Evolutionary conservation across 2,329 filamentous ascomycete species (phyloP).

Genomic region (Meredithiella fracta): DNA sequence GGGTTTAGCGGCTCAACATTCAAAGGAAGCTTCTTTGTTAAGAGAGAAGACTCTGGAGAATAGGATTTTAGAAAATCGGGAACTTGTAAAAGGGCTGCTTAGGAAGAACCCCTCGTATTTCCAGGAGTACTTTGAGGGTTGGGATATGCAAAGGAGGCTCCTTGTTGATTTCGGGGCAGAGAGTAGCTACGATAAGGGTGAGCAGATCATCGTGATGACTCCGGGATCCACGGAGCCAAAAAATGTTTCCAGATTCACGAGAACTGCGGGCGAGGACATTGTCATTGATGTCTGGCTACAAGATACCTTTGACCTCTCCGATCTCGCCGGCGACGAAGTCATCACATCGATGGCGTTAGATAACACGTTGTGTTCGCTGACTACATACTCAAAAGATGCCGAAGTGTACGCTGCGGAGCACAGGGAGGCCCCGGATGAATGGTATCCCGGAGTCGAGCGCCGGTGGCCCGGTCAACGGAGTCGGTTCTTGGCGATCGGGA

Average conservation of each 20-base stretch:
- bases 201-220: constrained; percentile 57
- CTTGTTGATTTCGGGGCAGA: constrained; percentile 82
- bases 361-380: constrained; percentile 51
- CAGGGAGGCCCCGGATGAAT: not conserved
- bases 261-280: not conserved
- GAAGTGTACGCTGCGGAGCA: not conserved
- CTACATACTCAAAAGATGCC: constrained; percentile 58
- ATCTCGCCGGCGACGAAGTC: constrained; percentile 31
- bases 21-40: no score
- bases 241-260: not conserved
- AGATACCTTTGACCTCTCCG: not conserved
- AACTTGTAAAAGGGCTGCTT: not conserved
- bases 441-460: constrained; percentile 25
- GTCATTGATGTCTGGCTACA: no score
- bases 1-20: not conserved
- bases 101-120: constrained; percentile 44
- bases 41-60: not conserved
- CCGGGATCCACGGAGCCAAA: constrained; percentile 39
- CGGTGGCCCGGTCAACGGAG: constrained; percentile 57
- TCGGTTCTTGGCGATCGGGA: constrained; percentile 68
- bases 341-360: constrained; percentile 62
- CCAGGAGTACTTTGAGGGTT: constrained; percentile 59
- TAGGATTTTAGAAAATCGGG: not conserved
- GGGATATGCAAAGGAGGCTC: constrained; percentile 79
- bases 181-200: constrained; percentile 59